Percentiles rank a stretch among this genome's conserved stretches.
Conservation (phyloP, 1,139 yeast species). For the Hyphopichia burtonii region DNA sequence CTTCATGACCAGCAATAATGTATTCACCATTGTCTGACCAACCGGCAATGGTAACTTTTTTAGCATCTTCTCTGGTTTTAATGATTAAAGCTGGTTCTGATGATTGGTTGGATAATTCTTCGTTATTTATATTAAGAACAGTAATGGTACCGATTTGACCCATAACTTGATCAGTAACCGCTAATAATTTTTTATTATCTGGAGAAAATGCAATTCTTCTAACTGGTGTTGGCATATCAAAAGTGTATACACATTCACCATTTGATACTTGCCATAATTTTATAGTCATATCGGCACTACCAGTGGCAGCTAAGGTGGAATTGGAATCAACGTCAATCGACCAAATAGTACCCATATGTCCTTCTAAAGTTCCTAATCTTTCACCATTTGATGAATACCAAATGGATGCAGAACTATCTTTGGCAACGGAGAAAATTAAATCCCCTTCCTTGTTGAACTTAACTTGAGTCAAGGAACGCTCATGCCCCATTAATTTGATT, state of each 20-base stretch:
- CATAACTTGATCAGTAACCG: slow-evolving; percentile 91
- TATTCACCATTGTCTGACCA: slow-evolving; percentile 78
- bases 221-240: slow-evolving; percentile 81
- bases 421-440: slow-evolving; percentile 85
- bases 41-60: slow-evolving; percentile 81
- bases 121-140: slow-evolving; percentile 57
- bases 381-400: slow-evolving; percentile 98
- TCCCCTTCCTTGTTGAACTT: slow-evolving; percentile 96
- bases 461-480: slow-evolving; percentile 87
- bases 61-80: slow-evolving; percentile 58
- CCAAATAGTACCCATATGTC: slow-evolving; percentile 94
- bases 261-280: slow-evolving; percentile 82
- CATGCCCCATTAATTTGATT: slow-evolving; percentile 70
- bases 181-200: slow-evolving; percentile 65
- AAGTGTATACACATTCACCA: slow-evolving; percentile 74
- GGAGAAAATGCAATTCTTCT: slow-evolving; percentile 88
- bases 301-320: slow-evolving; percentile 74
- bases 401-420: slow-evolving; percentile 83
- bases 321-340: slow-evolving; percentile 82
- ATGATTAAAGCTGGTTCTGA: slow-evolving; percentile 60
- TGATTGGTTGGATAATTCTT: slow-evolving; percentile 37
- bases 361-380: slow-evolving; percentile 86
- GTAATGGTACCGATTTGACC: slow-evolving; percentile 79
- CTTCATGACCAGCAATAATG: slow-evolving; percentile 84
- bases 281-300: slow-evolving; percentile 85